phyloP scores from a whole-genome alignment of 129 eudicot species.

The Flaveria bidentis region DNA sequence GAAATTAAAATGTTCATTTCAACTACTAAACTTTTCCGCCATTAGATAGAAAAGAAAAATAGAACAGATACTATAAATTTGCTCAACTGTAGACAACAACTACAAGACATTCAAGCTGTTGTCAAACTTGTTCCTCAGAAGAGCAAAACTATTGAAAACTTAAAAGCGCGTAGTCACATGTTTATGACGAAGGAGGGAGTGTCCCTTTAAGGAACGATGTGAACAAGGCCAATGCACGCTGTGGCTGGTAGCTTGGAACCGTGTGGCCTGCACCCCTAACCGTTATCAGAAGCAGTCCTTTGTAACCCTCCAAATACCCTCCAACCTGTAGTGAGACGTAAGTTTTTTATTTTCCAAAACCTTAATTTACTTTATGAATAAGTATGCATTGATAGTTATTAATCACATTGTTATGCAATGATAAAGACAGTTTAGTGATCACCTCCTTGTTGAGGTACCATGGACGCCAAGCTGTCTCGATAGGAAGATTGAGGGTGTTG shows the following conservation, averaged over 20 bases:
- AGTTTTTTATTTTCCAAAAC: background rate
- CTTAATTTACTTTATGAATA: background rate
- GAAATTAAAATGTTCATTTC: too few relatives aligned
- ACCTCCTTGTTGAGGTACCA: constrained; percentile 50
- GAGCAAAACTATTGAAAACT: background rate
- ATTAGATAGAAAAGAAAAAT: too few relatives aligned
- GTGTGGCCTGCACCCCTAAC: constrained; percentile 50
- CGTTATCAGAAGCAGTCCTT: constrained; percentile 41
- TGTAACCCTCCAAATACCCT: constrained; percentile 47
- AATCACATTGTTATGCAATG: too few relatives aligned
- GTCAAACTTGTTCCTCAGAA: background rate
- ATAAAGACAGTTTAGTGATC: background rate
- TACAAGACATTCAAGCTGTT: background rate
- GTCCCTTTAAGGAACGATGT: constrained; percentile 45
- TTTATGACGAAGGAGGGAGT: constrained; percentile 33
- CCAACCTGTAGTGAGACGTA: constrained; percentile 38
- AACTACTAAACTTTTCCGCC: too few relatives aligned
- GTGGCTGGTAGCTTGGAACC: constrained; percentile 47
- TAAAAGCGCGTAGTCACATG: background rate
- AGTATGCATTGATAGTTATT: too few relatives aligned
- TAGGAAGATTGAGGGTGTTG: constrained; percentile 40
- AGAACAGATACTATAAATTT: background rate
- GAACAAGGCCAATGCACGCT: constrained; percentile 40
- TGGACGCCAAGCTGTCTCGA: constrained; percentile 48
- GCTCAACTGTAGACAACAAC: background rate